Conservation (phyloP, 768 basidiomycete species). For the Lactarius evosmus region DNA sequence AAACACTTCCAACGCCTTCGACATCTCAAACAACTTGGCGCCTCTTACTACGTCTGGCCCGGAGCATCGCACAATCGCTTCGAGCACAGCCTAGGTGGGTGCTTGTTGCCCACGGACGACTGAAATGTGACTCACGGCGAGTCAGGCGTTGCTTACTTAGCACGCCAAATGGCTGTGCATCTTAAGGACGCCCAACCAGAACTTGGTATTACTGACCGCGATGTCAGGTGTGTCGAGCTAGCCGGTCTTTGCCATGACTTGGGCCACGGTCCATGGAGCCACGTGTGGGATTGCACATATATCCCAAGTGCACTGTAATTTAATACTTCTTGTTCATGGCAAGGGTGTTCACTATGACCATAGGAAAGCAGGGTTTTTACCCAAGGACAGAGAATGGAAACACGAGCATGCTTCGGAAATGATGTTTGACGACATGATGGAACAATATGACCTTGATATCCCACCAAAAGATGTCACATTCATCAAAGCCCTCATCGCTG, state of each 20-base stretch:
- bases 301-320: constrained; percentile 65
- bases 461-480: constrained; percentile 49
- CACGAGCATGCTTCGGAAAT: constrained; percentile 80
- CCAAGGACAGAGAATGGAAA: constrained; percentile 51
- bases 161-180: constrained; percentile 57
- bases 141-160: constrained; percentile 77
- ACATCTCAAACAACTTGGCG: constrained; percentile 76
- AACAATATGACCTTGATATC: constrained; percentile 52
- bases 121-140: constrained; percentile 1
- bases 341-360: background rate
- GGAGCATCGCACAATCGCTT: constrained; percentile 80
- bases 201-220: constrained; percentile 64
- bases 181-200: constrained; percentile 56
- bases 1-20: constrained; percentile 76
- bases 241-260: constrained; percentile 84
- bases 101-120: background rate
- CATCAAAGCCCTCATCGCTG: constrained; percentile 77
- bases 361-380: constrained; percentile 11
- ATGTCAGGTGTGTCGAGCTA: constrained; percentile 72
- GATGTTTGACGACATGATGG: constrained; percentile 73
- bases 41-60: constrained; percentile 71
- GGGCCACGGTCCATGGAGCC: constrained; percentile 83
- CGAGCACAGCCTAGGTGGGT: constrained; percentile 74
- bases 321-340: background rate
- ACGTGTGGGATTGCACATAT: constrained; percentile 76